Evolutionary conservation across 208 protist genomes (phyloP).

Genomic region (Trypanosoma melophagium): DNA sequence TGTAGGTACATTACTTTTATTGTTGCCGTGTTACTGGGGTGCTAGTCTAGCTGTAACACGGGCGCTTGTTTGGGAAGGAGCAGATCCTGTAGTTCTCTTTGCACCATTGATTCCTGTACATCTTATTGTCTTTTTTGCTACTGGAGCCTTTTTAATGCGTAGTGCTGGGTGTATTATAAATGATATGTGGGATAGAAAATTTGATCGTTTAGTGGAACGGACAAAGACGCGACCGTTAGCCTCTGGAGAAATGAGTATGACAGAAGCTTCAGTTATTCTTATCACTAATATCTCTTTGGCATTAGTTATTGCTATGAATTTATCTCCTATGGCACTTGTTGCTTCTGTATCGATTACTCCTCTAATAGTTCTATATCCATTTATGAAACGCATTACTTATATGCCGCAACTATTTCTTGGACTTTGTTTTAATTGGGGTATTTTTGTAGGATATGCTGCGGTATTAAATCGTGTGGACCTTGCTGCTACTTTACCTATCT

Average conservation of each 20-base stretch:
- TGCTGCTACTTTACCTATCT: constrained; percentile 71
- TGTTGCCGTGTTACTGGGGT: constrained; percentile 84
- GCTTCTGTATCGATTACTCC: constrained; percentile 62
- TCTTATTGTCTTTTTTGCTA: constrained; percentile 54
- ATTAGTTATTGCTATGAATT: constrained; percentile 59
- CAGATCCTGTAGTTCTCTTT: constrained; percentile 71
- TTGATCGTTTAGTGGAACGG: constrained; percentile 72
- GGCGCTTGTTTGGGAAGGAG: constrained; percentile 83
- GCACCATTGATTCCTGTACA: constrained; percentile 83
- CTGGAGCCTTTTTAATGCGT: constrained; percentile 81
- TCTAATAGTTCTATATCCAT: constrained; percentile 69
- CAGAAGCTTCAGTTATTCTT: constrained; percentile 49
- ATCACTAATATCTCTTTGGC: constrained; percentile 41
- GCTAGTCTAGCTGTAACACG: constrained; percentile 70
- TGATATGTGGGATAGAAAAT: constrained; percentile 82
- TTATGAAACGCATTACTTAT: constrained; percentile 86
- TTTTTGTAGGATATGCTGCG: constrained; percentile 87
- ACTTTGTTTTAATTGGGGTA: constrained; percentile 81
- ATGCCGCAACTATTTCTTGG: constrained; percentile 76
- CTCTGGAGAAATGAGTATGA: constrained; percentile 51
- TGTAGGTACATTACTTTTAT: constrained; percentile 70
- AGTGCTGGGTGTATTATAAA: constrained; percentile 83
- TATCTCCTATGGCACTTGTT: constrained; percentile 64
- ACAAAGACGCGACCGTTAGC: constrained; percentile 69
- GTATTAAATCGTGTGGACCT: constrained; percentile 76